These are phyloP conservation scores for Cladosporium sp. DNA, from an alignment of 2,329 filamentous ascomycete genomes.

Conservation along the genomic window DNA sequence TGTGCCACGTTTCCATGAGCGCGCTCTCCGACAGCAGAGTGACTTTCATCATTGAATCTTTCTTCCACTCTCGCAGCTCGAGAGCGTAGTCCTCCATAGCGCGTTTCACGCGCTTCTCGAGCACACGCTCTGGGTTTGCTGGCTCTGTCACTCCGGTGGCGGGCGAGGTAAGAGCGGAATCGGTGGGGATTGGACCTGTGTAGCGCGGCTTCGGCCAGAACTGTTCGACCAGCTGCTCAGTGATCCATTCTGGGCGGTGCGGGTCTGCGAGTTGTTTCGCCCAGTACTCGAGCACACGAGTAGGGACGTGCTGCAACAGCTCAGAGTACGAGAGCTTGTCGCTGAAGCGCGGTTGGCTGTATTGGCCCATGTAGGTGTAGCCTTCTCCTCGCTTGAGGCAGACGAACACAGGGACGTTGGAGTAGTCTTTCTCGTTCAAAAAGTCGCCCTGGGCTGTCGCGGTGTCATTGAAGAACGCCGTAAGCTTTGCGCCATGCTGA, in stretches of 20 bases:
- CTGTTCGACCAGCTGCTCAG: constrained; percentile 40
- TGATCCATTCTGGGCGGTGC: constrained; percentile 45
- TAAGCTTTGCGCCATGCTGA: constrained; percentile 48
- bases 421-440: constrained; percentile 30
- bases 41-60: constrained; percentile 39
- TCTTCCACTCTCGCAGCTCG: constrained; percentile 43
- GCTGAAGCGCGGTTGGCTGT: constrained; percentile 46
- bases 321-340: constrained; percentile 48
- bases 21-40: constrained; percentile 38
- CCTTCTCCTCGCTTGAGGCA: constrained; percentile 22
- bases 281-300: constrained; percentile 39
- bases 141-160: constrained; percentile 17
- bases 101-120: constrained; percentile 31
- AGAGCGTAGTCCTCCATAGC: constrained; percentile 39
- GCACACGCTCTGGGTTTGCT: neutral
- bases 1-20: constrained; percentile 43
- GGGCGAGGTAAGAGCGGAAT: constrained; percentile 21
- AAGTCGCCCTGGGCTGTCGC: constrained; percentile 28
- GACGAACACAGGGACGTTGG: constrained; percentile 47
- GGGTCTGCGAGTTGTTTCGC: constrained; percentile 40
- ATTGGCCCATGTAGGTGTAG: constrained; percentile 49
- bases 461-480: constrained; percentile 46
- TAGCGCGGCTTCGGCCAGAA: constrained; percentile 46
- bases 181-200: constrained; percentile 35
- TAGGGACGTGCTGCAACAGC: constrained; percentile 40